Conservation (phyloP, 306 rosid genomes). For the Trichosanthes truncata region DNA sequence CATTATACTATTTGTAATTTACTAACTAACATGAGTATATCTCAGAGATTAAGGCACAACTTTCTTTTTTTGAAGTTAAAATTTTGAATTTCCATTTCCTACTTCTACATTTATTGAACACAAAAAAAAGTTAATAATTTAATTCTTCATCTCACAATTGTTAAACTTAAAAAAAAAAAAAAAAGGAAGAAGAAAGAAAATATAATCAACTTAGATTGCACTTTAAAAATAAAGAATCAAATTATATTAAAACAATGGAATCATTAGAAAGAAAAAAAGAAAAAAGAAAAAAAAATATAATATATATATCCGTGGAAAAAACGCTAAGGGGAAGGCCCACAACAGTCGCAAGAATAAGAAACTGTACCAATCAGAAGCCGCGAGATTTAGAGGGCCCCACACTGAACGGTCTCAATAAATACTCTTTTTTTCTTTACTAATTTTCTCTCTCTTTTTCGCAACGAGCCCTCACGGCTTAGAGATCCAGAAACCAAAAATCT, state of each 20-base stretch:
- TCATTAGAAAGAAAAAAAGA: not conserved
- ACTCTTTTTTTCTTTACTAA: not conserved
- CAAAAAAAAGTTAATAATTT: too few species aligned
- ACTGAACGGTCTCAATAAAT: not conserved
- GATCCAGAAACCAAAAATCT: not conserved
- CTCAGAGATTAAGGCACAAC: too few species aligned
- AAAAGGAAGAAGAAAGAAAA: not conserved
- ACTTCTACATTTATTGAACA: too few species aligned
- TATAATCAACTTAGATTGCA: not conserved
- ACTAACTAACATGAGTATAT: too few species aligned
- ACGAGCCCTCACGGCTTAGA: slow-evolving; percentile 1
- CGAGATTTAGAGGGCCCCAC: slow-evolving; percentile 8
- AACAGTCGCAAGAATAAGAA: slow-evolving; percentile 3
- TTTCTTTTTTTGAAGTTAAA: too few species aligned
- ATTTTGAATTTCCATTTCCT: too few species aligned
- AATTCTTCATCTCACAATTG: too few species aligned
- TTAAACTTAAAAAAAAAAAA: too few species aligned
- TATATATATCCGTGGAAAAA: not conserved
- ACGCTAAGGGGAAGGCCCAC: slow-evolving; percentile 11
- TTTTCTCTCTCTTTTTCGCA: not conserved
- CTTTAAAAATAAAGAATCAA: not conserved
- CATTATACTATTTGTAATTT: too few species aligned
- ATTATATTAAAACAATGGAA: not conserved
- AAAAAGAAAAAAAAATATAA: not conserved
- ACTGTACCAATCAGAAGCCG: slow-evolving; percentile 3